A percentile compares a stretch with the other conserved stretches of the same genome.
Evolutionary conservation across 768 basidiomycete species (phyloP).

Genomic region (Suillus tomentosus): DNA sequence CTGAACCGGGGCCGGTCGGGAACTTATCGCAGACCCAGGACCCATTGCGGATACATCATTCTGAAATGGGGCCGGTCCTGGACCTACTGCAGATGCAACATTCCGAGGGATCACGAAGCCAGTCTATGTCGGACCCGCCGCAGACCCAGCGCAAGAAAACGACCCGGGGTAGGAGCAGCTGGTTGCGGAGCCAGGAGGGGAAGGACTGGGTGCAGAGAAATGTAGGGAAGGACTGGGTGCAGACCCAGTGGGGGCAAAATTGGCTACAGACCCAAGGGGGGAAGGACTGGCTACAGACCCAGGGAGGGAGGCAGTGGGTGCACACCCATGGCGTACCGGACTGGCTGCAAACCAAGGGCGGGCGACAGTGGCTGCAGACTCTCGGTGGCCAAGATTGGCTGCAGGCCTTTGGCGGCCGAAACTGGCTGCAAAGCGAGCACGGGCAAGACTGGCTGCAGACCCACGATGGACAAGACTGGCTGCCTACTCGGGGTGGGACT

Average conservation of each 20-base stretch:
- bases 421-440: neutral
- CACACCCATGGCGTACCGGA: neutral
- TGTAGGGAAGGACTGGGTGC: neutral
- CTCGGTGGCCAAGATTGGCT: neutral
- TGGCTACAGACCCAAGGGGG: neutral
- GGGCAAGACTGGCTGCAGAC: neutral
- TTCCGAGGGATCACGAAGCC: too few species aligned
- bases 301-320: neutral
- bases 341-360: neutral
- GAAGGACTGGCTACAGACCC: neutral
- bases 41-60: too few species aligned
- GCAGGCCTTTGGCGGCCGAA: neutral
- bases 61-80: too few species aligned
- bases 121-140: neutral
- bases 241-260: neutral
- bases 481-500: neutral
- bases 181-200: neutral
- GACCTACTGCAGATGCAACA: too few species aligned
- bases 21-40: too few species aligned
- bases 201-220: neutral
- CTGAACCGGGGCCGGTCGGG: too few species aligned
- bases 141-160: neutral
- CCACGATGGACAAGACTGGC: neutral
- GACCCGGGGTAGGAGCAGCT: neutral
- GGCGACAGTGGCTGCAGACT: neutral